phyloP scores from a whole-genome alignment of 257 asterid genomes.

The Salvia splendens region DNA sequence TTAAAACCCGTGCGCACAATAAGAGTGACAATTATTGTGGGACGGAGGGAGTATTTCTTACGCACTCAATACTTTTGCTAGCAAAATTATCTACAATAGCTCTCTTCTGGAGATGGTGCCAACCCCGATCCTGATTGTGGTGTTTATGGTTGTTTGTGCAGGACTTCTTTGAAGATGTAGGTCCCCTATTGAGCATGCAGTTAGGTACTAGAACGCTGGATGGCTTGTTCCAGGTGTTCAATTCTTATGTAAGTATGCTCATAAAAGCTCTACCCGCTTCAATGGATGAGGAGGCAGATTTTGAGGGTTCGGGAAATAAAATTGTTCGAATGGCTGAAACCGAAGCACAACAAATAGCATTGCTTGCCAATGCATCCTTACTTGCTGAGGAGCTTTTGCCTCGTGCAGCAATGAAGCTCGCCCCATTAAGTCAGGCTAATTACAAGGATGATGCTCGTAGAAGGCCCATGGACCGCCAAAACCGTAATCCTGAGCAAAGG shows the following conservation, averaged over 20 bases:
- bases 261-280: conserved; percentile 94
- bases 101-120: conserved; percentile 14
- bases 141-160: conserved; percentile 39
- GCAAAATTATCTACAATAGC: not conserved
- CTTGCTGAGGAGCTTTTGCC: conserved; percentile 94
- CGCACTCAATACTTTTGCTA: conserved; percentile 9
- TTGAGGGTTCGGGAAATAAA: conserved; percentile 79
- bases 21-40: too few species aligned
- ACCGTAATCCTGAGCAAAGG: conserved; percentile 94
- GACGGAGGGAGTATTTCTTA: too few species aligned
- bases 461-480: conserved; percentile 83
- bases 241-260: conserved; percentile 75
- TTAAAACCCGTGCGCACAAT: too few species aligned
- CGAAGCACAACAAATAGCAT: conserved; percentile 92
- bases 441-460: conserved; percentile 75
- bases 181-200: conserved; percentile 91
- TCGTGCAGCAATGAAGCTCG: conserved; percentile 92
- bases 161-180: conserved; percentile 98
- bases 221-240: conserved; percentile 92
- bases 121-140: conserved; percentile 28
- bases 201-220: conserved; percentile 89
- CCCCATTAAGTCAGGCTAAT: conserved; percentile 57
- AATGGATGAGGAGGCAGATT: conserved; percentile 83
- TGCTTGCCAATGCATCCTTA: conserved; percentile 97
- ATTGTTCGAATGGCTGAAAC: conserved; percentile 95